A percentile compares a stretch with the other conserved stretches of the same genome.
Evolutionary conservation across 2,329 filamentous ascomycete species (phyloP).

Genomic region (Curvularia sp.): DNA sequence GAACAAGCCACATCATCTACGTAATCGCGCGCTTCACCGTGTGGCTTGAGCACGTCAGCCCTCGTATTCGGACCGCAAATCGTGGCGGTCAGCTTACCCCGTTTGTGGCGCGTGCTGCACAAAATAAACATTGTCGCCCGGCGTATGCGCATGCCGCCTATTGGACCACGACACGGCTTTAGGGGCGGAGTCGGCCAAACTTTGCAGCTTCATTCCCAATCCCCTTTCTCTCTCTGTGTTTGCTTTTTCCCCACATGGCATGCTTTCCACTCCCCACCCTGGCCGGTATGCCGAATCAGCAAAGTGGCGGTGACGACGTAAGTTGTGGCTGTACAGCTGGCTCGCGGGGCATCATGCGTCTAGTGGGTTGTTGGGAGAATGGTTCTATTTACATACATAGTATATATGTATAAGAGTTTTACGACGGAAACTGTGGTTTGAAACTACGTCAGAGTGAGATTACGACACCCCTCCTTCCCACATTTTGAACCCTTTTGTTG

Average conservation of each 20-base stretch:
- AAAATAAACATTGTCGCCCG: too few relatives aligned
- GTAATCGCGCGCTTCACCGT: slow-evolving; percentile 7
- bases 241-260: neutral
- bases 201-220: too few relatives aligned
- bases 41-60: neutral
- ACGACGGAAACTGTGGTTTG: neutral
- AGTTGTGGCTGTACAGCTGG: slow-evolving; percentile 7
- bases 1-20: neutral
- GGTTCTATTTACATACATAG: neutral
- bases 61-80: neutral
- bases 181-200: slow-evolving; percentile 11
- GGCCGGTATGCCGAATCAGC: neutral
- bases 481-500: neutral
- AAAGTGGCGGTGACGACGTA: slow-evolving; percentile 16
- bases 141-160: neutral
- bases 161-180: slow-evolving; percentile 3
- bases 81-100: slow-evolving; percentile 1
- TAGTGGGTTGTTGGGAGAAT: neutral
- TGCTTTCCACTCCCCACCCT: too few relatives aligned
- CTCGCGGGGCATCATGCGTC: neutral
- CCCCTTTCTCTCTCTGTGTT: too few relatives aligned
- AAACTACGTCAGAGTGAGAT: neutral
- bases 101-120: slow-evolving; percentile 1
- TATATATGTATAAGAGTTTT: neutral
- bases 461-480: neutral